Base-by-base conservation (phyloP, 2,329 filamentous ascomycete species). In the Colletotrichum eremochloae region DNA sequence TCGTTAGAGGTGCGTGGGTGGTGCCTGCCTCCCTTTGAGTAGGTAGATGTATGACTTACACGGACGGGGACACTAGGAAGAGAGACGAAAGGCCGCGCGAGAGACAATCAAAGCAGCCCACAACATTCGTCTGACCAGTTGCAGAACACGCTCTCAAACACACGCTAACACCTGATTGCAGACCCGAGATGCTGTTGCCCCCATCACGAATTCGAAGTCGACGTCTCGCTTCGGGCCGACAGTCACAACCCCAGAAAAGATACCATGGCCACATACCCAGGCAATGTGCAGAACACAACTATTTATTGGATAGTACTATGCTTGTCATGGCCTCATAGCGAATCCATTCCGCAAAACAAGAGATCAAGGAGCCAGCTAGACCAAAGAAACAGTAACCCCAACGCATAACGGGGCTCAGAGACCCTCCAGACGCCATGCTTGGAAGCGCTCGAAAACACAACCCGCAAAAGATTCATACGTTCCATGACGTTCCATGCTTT, bases 1-100 rank as follows among this genome's bases (percentile, higher is more conserved):
- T 83, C 80, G 71, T 81, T 81, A 46, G 76, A 82, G 33, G 82
- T 82, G 2, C 84, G 82, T 78, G 76, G 75, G 73, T 68, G 75
- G 73, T 68, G 67, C 71, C 1, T 31, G 4, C 50, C 14, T 11
- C 8, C 29, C 29, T 20, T 33, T 53, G 46, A 3, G 24, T 24
- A 24, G 3, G n/a, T 24, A 24, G 46, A 12, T 24, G n/a, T 50
- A 14, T 14, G 46, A 8, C 46, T 50, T 50, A 24, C 9, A 50
- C 46, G n/a, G 46, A 50, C 4, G 46, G 46, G 46, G 20, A 55
- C 18, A 44, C 12, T 36, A 9, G 33, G 8, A 29, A 33, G 38
- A 5, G 29, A 60, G 9, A 44, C 15, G 20, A 44, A 3, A 24
- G 46, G 5, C 46, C n/a, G 46, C 9, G 11, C n/a, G n/a, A 50